Base-by-base conservation (phyloP, 192 early-diverging fungal genomes). In the Backusella mclennaniae region DNA sequence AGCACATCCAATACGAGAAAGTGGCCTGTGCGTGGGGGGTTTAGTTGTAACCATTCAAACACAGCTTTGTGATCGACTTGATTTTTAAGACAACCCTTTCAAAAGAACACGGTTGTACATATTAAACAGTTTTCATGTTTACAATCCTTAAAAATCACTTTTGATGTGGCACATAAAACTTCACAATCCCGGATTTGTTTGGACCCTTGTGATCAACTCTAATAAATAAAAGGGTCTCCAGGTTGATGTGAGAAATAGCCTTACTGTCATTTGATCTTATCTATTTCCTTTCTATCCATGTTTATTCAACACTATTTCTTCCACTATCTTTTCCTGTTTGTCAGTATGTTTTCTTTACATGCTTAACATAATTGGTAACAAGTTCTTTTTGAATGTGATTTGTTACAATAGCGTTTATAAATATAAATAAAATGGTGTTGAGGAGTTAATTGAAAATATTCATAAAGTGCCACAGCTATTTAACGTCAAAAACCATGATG, bases 251-350 rank as follows among this genome's bases (percentile, higher is more conserved):
- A 23, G n/a, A 21, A 23, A 23, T 56, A 19, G 8, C 0, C 3
- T 56, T 56, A 56, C n/a, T 23, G 53, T 56, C 53, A 56, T n/a
- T 56, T 56, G 53, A 56, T 56, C 53, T 56, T 56, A 56, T 56
- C 53, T 23, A 56, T 56, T 56, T 56, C 53, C 53, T 56, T 56
- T 53, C 23, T 56, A 6, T 21, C 6, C 1, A 44, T 44, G 38
- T 39, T 2, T 8, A 39, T 44, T 44, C 4, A 44, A 14, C 2
- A 9, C 6, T 39, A 0, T 5, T 11, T 11, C 42, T 53, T 21
- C 52, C n/a, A 1, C 21, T 53, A 8, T 53, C n/a, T 53, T 21
- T 56, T 56, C n/a, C 9, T 5, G 23, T 56, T 21, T 56, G 8
- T 23, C n/a, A 56, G 19, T 7, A 21, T 56, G 9, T 23, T 23